phyloP scores from a whole-genome alignment of 1,284 basidiomycete species.

The Cryptococcus sp. region DNA sequence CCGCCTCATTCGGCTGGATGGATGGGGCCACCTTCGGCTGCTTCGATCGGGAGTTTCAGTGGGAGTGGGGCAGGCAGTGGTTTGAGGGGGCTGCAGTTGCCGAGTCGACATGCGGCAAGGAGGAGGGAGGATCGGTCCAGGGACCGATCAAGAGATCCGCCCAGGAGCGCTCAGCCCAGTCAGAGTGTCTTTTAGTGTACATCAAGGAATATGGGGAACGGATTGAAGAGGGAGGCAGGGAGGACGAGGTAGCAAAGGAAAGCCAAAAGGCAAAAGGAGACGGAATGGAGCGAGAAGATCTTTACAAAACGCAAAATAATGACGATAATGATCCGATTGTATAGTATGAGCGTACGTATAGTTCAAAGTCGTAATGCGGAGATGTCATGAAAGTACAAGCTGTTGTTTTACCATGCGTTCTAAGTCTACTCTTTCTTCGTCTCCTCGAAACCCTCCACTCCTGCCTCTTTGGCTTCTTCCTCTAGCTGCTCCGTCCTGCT shows the following conservation, averaged over 20 bases:
- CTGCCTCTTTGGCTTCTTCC: slow-evolving; percentile 9
- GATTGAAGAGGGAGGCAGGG: not conserved
- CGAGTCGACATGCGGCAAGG: slow-evolving; percentile 22
- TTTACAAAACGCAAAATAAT: too few species aligned
- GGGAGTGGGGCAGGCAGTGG: slow-evolving; percentile 9
- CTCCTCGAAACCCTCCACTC: slow-evolving; percentile 2
- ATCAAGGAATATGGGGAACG: not conserved
- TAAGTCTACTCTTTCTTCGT: not conserved
- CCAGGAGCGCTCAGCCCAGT: slow-evolving; percentile 15
- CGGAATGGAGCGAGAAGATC: too few species aligned
- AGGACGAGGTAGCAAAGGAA: not conserved
- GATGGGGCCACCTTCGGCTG: not conserved
- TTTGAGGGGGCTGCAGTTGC: slow-evolving; percentile 27
- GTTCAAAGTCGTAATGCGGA: not conserved
- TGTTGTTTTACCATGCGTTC: not conserved
- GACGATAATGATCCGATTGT: not conserved
- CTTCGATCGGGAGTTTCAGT: not conserved
- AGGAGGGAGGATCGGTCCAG: slow-evolving; percentile 8
- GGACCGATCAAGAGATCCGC: slow-evolving; percentile 3
- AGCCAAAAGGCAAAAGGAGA: too few species aligned
- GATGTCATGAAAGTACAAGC: not conserved
- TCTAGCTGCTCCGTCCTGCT: slow-evolving; percentile 8
- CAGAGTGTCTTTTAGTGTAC: slow-evolving; percentile 6
- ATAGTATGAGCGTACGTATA: not conserved
- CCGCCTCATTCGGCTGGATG: slow-evolving; percentile 10